Conservation (phyloP, 2,329 filamentous ascomycete genomes). For the Trichoderma hamatum region DNA sequence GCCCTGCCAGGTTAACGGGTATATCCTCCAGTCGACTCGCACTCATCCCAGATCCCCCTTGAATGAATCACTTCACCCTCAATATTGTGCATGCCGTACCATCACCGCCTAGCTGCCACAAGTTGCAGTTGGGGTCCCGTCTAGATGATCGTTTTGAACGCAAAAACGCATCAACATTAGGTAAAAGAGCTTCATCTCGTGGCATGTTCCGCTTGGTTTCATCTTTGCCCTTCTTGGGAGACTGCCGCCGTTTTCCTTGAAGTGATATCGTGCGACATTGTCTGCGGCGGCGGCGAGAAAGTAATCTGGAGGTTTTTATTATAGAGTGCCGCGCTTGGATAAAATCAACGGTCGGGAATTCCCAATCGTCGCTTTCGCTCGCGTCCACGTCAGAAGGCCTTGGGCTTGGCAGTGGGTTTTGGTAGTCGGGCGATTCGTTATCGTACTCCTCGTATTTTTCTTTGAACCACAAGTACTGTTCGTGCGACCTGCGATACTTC, state of each 20-base stretch:
- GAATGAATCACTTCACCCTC: not conserved
- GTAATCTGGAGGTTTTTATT: not conserved
- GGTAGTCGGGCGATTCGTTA: not conserved
- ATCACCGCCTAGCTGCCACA: not conserved
- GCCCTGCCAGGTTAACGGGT: conserved; percentile 13
- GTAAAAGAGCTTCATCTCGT: not conserved
- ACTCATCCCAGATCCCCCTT: not conserved
- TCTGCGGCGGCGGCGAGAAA: not conserved
- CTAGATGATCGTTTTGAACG: conserved; percentile 3
- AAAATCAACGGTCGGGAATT: not conserved
- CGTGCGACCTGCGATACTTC: too few relatives aligned
- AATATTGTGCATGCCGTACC: not conserved
- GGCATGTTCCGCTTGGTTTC: not conserved
- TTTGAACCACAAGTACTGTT: too few relatives aligned
- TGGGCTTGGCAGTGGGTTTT: not conserved
- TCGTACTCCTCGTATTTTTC: too few relatives aligned
- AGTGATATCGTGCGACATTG: not conserved
- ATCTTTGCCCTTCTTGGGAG: not conserved
- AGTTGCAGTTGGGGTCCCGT: not conserved
- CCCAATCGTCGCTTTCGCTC: not conserved
- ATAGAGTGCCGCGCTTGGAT: not conserved
- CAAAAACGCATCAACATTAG: not conserved
- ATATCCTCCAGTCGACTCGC: not conserved
- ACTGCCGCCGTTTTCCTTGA: not conserved
- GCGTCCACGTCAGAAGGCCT: not conserved